Conservation (phyloP, 2,329 filamentous ascomycete species). For the Lasiodiplodia hormozganensis region DNA sequence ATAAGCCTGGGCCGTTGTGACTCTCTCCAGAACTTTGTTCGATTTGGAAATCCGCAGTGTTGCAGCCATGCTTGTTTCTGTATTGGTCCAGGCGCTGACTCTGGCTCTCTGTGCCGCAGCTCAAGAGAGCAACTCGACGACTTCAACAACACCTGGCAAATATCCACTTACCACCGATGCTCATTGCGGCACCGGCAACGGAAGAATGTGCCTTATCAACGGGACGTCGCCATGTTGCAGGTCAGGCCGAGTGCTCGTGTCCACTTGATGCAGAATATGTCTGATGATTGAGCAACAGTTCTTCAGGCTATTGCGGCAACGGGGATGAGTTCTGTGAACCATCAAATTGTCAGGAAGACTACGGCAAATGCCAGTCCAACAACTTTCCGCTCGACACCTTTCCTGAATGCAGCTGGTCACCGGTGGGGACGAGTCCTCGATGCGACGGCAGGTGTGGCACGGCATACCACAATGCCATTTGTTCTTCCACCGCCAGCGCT, state of each 20-base stretch:
- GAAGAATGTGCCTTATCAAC: background rate
- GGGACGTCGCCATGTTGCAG: constrained; percentile 11
- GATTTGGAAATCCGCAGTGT: too few species aligned
- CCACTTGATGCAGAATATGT: background rate
- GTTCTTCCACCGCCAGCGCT: background rate
- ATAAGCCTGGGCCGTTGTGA: too few species aligned
- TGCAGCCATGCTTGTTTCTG: too few species aligned
- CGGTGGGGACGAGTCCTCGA: constrained; percentile 4
- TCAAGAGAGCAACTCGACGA: background rate
- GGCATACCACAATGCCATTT: constrained; percentile 2
- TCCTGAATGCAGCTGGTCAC: constrained; percentile 3
- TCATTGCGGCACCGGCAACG: background rate
- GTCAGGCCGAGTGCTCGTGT: background rate
- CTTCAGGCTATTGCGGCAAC: background rate
- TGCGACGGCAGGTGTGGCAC: constrained; percentile 22
- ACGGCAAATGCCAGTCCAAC: background rate
- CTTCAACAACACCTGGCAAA: background rate
- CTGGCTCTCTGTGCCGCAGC: too few species aligned
- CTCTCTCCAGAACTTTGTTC: too few species aligned
- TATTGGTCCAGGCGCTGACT: too few species aligned
- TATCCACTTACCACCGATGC: background rate
- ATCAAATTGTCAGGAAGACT: background rate
- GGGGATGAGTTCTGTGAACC: background rate
- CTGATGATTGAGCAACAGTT: background rate
- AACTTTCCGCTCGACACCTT: background rate